Conservation (phyloP, 257 asterid species). For the Paulownia fortunei region DNA sequence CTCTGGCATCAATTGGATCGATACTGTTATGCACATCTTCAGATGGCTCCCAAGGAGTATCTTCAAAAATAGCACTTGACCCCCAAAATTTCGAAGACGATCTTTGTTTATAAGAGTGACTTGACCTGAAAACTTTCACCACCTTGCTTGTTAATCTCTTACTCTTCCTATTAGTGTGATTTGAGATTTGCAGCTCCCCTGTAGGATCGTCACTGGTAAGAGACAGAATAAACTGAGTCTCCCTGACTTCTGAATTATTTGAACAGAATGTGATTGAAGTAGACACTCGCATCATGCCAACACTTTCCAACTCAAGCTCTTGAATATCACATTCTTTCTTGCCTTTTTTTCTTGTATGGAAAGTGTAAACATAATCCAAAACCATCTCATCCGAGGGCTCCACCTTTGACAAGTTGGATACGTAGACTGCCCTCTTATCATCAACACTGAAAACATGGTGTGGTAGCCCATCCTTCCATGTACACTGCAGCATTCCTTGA, state of each 20-base stretch:
- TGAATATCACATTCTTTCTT: conserved; percentile 48
- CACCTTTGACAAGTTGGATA: conserved; percentile 51
- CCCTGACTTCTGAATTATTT: conserved; percentile 54
- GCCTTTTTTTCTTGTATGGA: conserved; percentile 57
- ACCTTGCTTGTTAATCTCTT: conserved; percentile 58
- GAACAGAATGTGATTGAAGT: conserved; percentile 60
- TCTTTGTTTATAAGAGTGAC: conserved; percentile 52
- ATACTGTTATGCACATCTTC: conserved; percentile 36
- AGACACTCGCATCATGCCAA: conserved; percentile 81
- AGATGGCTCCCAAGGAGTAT: conserved; percentile 49
- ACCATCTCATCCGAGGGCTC: conserved; percentile 53
- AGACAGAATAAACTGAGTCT: conserved; percentile 69
- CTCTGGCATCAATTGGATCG: conserved; percentile 16
- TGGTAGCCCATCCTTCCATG: conserved; percentile 76
- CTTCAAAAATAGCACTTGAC: conserved; percentile 52
- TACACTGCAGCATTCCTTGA: conserved; percentile 84
- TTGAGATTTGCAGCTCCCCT: conserved; percentile 45
- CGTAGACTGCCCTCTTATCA: conserved; percentile 69
- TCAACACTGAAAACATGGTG: conserved; percentile 68
- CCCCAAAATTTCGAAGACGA: conserved; percentile 46
- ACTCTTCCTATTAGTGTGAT: conserved; percentile 45
- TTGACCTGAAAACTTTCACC: conserved; percentile 54
- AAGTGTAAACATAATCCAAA: conserved; percentile 72
- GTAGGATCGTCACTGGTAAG: conserved; percentile 42
- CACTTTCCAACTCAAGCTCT: conserved; percentile 43